Base-by-base conservation (phyloP, 2,329 filamentous ascomycete species). In the Helotiales sp. region DNA sequence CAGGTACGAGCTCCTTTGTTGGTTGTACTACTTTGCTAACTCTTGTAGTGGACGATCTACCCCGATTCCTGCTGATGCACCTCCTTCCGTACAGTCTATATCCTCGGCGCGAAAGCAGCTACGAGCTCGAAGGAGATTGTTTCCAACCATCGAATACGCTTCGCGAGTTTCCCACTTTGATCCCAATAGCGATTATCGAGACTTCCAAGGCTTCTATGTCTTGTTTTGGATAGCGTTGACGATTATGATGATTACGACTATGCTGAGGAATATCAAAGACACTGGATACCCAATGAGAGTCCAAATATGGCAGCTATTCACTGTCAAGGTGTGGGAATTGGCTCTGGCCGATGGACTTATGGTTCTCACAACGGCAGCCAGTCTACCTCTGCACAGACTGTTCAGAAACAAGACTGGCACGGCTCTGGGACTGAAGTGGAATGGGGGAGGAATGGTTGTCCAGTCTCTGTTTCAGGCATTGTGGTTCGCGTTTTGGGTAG, bases 151-250 rank as follows among this genome's bases (percentile, higher is more conserved):
- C 71, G 90, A 96, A 69, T 99, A 93, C 76, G 84, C 90, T 38
- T 88, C 89, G 59, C 89, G 95, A 57, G 88, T 98, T 22, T 98
- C 93, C 17, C 93, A 99, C 76, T 96, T 99, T 72, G 95, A 99
- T 71, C 92, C 93, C 0, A 82, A 85, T 50, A 96, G 90, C 74
- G 92, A 96, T 69, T 93, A 98, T 73, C 87, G 87, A 69, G 92
- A 99, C 74, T 99, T 99, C 73, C 86, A 91, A 67, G 95, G 95
- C 71, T 99, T 99, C 82, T 99, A 97, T 77, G 91, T 95, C 54
- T 83, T 99, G 34, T 99, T 99, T 77, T 99, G 95, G 95, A 93
- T 99, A 64, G 91, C 91, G 9, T 80, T 99, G 59, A 91, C 90
- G 66, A 96, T 99, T 73, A 96, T 99, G 93, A 91, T 93, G 68